Base-by-base conservation (phyloP, 1,284 basidiomycete species). In the Volvariella volvacea region DNA sequence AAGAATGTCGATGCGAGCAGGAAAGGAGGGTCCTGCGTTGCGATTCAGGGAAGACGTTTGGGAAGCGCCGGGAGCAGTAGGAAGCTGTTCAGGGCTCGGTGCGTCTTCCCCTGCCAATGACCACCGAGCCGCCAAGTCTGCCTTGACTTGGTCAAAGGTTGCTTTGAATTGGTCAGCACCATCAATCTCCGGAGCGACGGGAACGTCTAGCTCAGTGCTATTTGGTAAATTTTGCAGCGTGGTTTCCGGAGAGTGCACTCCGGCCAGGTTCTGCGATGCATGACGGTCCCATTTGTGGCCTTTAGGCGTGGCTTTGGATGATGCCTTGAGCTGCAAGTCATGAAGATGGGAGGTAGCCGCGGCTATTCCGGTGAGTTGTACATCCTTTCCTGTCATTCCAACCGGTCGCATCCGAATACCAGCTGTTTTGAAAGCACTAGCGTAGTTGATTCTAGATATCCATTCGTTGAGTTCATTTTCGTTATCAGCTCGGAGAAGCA, bases 381-480 rank as follows among this genome's bases (percentile, higher is more conserved):
- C 79, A 54, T 85, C 85, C 52, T 74, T 74, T 40, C 74, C 71
- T 17, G 81, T 77, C 71, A 91, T 79, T 9, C 76, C 78, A 8
- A 75, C 64, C 0, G 86, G 75, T 12, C 92, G 81, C 76, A 96
- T 92, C 39, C 82, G 77, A 36, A 97, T 73, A n/a, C 86, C 88
- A 6, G 81, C 76, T 1, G 88, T 83, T 63, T 86, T 92, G 77
- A 97, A 98, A 6, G 89, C 76, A 48, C 91, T 88, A 4, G 92
- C 93, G 60, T 96, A 98, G 65, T 99, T 99, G 61, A 99, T 92
- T 37, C 80, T 76, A 25, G 86, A 77, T 52, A 98, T 84, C 95
- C 95, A 99, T 51, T 87, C 80, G 59, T 95, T 89, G 73, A 92
- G 78, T 51, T 94, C 88, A 41, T 69, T 64, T 53, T 88, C 83